These are phyloP conservation scores for Orbilia oligospora DNA, from an alignment of 2,329 filamentous ascomycete species.

Conservation along the genomic window DNA sequence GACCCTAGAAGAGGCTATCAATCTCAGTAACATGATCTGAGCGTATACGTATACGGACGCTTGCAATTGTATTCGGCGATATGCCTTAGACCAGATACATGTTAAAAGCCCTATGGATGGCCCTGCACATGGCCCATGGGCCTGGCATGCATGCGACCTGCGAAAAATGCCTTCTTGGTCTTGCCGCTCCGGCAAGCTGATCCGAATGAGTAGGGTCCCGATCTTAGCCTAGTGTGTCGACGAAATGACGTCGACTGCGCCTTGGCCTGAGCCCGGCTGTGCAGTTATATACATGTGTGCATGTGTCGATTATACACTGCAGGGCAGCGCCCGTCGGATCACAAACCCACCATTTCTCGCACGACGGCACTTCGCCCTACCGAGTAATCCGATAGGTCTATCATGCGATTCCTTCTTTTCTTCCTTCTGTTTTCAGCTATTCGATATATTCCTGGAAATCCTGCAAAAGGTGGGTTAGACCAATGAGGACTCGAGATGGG, in stretches of 20 bases:
- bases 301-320: too few species aligned
- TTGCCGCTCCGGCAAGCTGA: not conserved
- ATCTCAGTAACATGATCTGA: not conserved
- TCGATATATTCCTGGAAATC: not conserved
- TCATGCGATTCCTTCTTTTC: not conserved
- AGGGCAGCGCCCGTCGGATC: not conserved
- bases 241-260: constrained; percentile 35
- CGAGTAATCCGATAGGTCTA: not conserved
- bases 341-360: not conserved
- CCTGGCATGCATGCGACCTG: not conserved
- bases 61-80: not conserved
- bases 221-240: not conserved
- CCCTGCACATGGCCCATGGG: not conserved
- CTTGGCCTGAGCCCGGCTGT: constrained; percentile 1
- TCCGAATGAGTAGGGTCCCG: not conserved
- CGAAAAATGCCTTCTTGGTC: not conserved
- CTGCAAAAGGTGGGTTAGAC: not conserved
- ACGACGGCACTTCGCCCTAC: not conserved
- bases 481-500: not conserved
- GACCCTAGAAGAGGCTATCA: not conserved
- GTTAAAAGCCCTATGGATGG: not conserved
- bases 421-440: constrained; percentile 7
- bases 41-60: too few species aligned
- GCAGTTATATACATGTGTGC: too few species aligned
- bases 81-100: not conserved